phyloP scores from a whole-genome alignment of 2,329 filamentous ascomycete genomes.

The Diaporthe citrichinensis region DNA sequence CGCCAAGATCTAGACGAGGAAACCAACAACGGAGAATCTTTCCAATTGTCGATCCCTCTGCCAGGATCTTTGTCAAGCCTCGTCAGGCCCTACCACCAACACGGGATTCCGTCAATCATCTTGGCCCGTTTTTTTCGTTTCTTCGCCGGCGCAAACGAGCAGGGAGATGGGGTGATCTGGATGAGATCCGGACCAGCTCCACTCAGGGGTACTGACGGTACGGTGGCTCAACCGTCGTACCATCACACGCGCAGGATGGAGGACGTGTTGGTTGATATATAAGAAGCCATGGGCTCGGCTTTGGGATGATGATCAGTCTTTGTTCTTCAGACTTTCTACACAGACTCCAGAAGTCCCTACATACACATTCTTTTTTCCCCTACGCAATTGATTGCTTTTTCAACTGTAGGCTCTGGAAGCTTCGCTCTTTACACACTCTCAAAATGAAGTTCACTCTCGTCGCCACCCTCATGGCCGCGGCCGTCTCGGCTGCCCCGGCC shows the following conservation, averaged over 20 bases:
- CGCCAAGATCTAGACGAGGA: constrained; percentile 34
- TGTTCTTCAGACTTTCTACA: constrained; percentile 32
- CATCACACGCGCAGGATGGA: constrained; percentile 8
- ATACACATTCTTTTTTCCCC: constrained; percentile 31
- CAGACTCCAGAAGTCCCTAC: constrained; percentile 33
- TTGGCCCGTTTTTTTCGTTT: constrained; percentile 1
- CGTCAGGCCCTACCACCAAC: background rate
- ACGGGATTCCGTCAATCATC: constrained; percentile 26
- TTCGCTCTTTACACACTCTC: constrained; percentile 23
- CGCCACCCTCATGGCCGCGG: constrained; percentile 16
- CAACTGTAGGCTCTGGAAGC: constrained; percentile 39
- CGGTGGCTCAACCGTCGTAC: background rate
- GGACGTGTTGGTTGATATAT: constrained; percentile 25
- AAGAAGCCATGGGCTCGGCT: constrained; percentile 1
- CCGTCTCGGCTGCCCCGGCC: constrained; percentile 31
- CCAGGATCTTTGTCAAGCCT: constrained; percentile 17
- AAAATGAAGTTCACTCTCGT: constrained; percentile 39
- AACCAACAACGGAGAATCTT: constrained; percentile 32
- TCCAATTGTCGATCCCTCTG: constrained; percentile 9
- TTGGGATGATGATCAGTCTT: background rate
- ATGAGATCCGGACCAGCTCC: constrained; percentile 25
- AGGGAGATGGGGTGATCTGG: constrained; percentile 12
- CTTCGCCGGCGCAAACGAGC: constrained; percentile 19
- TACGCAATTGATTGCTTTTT: constrained; percentile 16
- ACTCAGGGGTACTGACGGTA: background rate